Evolutionary conservation across 1,284 basidiomycete genomes (phyloP).

Genomic region (Microbotryomycetes sp.): DNA sequence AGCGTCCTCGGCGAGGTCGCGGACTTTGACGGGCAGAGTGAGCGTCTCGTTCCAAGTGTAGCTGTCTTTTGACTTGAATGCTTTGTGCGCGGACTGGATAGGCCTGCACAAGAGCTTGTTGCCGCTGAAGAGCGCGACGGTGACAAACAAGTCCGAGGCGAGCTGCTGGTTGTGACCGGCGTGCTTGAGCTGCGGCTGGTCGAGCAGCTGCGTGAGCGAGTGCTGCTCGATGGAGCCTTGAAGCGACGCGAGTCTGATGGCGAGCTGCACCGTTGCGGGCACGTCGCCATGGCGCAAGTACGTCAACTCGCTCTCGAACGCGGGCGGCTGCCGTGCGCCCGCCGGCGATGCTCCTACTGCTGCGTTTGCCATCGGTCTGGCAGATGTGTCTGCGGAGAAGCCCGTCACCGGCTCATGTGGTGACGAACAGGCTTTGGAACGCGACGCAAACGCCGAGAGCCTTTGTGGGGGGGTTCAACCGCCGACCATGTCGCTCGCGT

Average conservation of each 20-base stretch:
- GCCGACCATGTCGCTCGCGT: conserved; percentile 4
- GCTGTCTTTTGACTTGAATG: conserved; percentile 62
- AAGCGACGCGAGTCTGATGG: conserved; percentile 58
- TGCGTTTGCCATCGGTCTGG: too few relatives aligned
- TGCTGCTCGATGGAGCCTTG: conserved; percentile 8
- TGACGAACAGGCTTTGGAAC: too few relatives aligned
- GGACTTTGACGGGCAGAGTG: conserved; percentile 79
- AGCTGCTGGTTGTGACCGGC: conserved; percentile 53
- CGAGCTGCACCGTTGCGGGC: conserved; percentile 53
- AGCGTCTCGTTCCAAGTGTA: conserved; percentile 95
- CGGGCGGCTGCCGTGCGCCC: background rate
- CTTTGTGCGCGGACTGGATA: conserved; percentile 83
- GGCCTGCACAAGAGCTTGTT: conserved; percentile 87
- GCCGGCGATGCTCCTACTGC: background rate
- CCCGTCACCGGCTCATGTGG: too few relatives aligned
- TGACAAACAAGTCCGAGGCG: conserved; percentile 83
- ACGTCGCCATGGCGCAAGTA: background rate
- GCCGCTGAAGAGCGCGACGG: conserved; percentile 81
- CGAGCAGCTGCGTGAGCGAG: conserved; percentile 5
- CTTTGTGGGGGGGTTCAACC: too few relatives aligned
- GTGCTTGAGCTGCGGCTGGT: conserved; percentile 18
- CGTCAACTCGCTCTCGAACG: background rate
- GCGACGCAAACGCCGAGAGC: too few relatives aligned
- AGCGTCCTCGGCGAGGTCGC: conserved; percentile 76
- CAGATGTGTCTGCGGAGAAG: background rate